Conservation (phyloP, 2,329 filamentous ascomycete genomes). For the Botrytis pseudocinerea region DNA sequence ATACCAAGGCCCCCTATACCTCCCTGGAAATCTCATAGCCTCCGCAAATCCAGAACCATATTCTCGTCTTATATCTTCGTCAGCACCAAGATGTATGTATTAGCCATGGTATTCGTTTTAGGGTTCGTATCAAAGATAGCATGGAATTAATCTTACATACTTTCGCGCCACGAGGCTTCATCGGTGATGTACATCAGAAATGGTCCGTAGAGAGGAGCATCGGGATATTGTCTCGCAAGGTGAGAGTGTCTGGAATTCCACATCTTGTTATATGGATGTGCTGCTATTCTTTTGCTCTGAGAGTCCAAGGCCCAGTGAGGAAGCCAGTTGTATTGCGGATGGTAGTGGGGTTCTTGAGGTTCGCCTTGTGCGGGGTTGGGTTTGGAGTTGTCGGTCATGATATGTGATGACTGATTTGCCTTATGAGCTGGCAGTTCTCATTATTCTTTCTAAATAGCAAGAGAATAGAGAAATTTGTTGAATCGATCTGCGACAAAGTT, state of each 20-base stretch:
- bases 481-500: no score
- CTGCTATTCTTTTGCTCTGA: not conserved
- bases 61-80: not conserved
- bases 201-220: not conserved
- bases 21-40: not conserved
- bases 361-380: not conserved
- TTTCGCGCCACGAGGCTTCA: not conserved
- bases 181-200: not conserved
- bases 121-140: not conserved
- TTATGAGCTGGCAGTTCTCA: not conserved
- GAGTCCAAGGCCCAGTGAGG: not conserved
- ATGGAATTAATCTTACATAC: not conserved
- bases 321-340: not conserved
- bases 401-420: not conserved
- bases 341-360: not conserved
- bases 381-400: not conserved
- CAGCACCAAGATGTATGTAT: not conserved
- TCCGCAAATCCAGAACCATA: not conserved
- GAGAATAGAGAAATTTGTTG: no score
- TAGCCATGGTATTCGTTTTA: not conserved
- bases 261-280: not conserved
- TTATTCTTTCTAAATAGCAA: not conserved
- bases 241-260: not conserved
- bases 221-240: not conserved
- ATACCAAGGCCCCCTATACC: not conserved